Conservation (phyloP, 805 yeast genomes). For the Pichia californica region DNA sequence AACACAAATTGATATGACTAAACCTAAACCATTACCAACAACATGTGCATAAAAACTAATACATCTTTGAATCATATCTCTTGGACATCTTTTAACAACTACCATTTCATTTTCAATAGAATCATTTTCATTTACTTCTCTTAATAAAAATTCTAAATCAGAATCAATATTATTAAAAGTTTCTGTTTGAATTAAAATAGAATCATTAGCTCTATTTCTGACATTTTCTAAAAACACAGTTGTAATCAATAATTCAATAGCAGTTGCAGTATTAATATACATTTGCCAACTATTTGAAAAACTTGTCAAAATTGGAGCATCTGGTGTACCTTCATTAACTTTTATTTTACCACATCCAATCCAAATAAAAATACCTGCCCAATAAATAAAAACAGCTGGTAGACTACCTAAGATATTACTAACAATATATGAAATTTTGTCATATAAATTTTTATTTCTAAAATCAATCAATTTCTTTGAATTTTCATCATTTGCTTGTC, state of each 20-base stretch:
- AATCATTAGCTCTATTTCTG: constrained; percentile 32
- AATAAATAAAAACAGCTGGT: constrained; percentile 27
- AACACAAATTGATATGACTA: constrained; percentile 28
- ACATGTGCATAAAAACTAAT: constrained; percentile 33
- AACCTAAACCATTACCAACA: constrained; percentile 38
- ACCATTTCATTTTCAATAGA: constrained; percentile 22
- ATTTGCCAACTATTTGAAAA: constrained; percentile 36
- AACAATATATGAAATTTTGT: constrained; percentile 23
- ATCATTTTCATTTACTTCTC: not conserved
- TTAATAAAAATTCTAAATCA: constrained; percentile 22
- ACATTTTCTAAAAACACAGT: constrained; percentile 35
- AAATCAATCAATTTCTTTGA: constrained; percentile 3
- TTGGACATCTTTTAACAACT: constrained; percentile 22
- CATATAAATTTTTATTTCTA: constrained; percentile 29
- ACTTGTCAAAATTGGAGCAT: constrained; percentile 13
- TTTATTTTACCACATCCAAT: constrained; percentile 31
- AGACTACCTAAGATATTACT: constrained; percentile 29
- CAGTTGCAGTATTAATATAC: constrained; percentile 37
- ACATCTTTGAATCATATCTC: constrained; percentile 11
- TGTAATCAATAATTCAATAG: constrained; percentile 31
- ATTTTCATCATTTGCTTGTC: constrained; percentile 20
- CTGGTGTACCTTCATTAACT: constrained; percentile 6
- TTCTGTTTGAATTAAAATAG: constrained; percentile 18
- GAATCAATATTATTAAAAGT: constrained; percentile 23
- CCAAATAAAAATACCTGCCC: constrained; percentile 36